Evolutionary conservation across 116 monocot genomes (phyloP).

Genomic region (Iris pallida): DNA sequence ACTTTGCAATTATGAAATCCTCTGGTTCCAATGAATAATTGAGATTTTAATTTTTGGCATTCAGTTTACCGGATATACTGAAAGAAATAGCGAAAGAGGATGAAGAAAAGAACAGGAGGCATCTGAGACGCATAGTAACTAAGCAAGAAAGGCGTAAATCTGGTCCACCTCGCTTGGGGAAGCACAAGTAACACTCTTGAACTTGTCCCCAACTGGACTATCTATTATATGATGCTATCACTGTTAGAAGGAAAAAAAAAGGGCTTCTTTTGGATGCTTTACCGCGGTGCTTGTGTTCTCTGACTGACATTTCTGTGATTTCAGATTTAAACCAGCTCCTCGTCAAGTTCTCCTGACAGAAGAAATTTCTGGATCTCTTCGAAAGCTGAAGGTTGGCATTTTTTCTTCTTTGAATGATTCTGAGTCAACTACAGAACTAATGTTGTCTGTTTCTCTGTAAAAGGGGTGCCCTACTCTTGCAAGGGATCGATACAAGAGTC

Average conservation of each 20-base stretch:
- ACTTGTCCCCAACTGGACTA: background rate
- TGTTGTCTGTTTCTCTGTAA: background rate
- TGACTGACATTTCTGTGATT: background rate
- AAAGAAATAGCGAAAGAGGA: conserved; percentile 85
- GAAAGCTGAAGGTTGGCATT: conserved; percentile 68
- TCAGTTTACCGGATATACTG: conserved; percentile 69
- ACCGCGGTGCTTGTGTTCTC: background rate
- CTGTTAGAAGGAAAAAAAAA: too few relatives aligned
- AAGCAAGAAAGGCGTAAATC: conserved; percentile 69
- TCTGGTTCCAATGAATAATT: background rate
- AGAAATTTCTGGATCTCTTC: conserved; percentile 88
- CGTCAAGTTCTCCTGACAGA: conserved; percentile 84
- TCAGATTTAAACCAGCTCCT: conserved; percentile 82
- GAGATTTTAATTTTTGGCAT: too few relatives aligned
- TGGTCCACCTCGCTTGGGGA: conserved; percentile 86
- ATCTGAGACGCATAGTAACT: conserved; percentile 53
- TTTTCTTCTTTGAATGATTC: background rate
- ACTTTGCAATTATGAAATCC: background rate
- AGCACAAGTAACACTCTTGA: conserved; percentile 60
- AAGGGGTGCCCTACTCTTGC: conserved; percentile 87
- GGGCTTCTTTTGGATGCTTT: too few relatives aligned
- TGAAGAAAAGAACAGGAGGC: conserved; percentile 62
- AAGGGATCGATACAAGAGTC: conserved; percentile 81
- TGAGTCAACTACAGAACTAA: conserved; percentile 8
- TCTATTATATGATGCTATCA: too few relatives aligned